Conservation (phyloP, 441 rosid species). For the Pelargonium citronellum region DNA sequence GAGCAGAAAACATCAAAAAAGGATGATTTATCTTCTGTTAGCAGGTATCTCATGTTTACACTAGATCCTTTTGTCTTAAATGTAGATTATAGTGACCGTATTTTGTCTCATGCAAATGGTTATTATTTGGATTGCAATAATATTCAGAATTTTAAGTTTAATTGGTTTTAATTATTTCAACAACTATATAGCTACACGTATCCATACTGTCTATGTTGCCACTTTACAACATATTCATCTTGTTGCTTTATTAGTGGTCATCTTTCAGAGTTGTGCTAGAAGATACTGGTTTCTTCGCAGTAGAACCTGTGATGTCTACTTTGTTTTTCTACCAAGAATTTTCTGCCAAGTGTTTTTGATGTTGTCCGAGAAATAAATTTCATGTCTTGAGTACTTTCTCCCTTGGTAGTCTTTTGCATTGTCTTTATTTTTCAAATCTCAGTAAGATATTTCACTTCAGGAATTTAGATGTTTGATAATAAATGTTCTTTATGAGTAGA, state of each 20-base stretch:
- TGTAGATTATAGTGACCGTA: too few relatives aligned
- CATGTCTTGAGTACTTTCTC: background rate
- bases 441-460: background rate
- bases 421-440: background rate
- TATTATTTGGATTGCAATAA: too few relatives aligned
- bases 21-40: constrained; percentile 34
- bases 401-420: background rate
- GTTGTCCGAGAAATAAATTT: background rate
- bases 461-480: background rate
- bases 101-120: background rate
- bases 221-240: background rate
- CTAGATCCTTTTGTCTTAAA: background rate
- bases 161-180: too few relatives aligned
- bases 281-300: background rate
- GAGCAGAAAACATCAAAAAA: constrained; percentile 58
- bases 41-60: constrained; percentile 46
- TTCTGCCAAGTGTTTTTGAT: too few relatives aligned
- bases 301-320: too few relatives aligned
- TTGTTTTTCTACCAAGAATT: too few relatives aligned
- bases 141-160: too few relatives aligned
- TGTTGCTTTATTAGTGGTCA: background rate
- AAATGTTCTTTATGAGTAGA: background rate
- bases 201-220: background rate
- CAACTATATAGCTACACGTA: too few relatives aligned
- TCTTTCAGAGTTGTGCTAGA: background rate